A percentile compares a stretch with the other conserved stretches of the same genome.
Evolutionary conservation across 1,139 yeast species (phyloP).

Genomic region (Casaregolazyma suthepensis): DNA sequence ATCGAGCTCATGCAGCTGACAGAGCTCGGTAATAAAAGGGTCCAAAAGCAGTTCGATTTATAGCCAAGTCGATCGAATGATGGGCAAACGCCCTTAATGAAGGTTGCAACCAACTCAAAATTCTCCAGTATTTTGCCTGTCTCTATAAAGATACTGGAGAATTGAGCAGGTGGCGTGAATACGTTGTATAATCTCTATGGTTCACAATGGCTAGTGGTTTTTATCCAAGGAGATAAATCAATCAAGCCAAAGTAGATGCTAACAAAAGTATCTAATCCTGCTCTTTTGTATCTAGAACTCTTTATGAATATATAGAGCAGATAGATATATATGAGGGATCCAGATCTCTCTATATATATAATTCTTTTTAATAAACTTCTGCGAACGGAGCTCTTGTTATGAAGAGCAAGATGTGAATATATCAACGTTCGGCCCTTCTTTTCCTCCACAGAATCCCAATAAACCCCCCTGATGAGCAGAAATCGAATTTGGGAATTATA

Average conservation of each 20-base stretch:
- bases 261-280: not conserved
- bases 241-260: not conserved
- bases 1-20: conserved; percentile 1
- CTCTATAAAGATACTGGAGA: not conserved
- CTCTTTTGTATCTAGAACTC: not conserved
- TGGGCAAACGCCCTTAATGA: not conserved
- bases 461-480: not conserved
- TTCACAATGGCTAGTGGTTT: not conserved
- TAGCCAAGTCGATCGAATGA: conserved; percentile 3
- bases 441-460: not conserved
- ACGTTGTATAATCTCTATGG: not conserved
- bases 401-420: not conserved
- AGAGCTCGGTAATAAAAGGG: conserved; percentile 7
- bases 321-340: not conserved
- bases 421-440: not conserved
- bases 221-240: not conserved
- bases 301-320: too few relatives aligned
- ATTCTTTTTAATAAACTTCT: not conserved
- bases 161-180: not conserved
- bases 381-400: not conserved
- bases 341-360: not conserved
- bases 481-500: not conserved
- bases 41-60: conserved; percentile 1
- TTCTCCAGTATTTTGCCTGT: not conserved
- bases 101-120: not conserved